Percentiles rank a stretch among this genome's conserved stretches.
Evolutionary conservation across 2,329 filamentous ascomycete species (phyloP).

Genomic region (Beauveria sp.): DNA sequence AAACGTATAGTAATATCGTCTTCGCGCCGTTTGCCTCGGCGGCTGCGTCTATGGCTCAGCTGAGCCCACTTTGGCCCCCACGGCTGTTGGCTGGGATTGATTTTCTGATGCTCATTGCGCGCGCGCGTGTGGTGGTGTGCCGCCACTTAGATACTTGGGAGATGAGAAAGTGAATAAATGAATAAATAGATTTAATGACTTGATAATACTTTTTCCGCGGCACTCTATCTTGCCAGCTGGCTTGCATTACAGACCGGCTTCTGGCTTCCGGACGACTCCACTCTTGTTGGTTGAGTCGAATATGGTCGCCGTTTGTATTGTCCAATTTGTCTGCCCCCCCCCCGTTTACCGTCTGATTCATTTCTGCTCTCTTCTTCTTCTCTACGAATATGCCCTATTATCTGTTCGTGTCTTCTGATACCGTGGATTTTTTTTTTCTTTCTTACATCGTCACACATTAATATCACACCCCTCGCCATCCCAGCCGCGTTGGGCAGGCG

Average conservation of each 20-base stretch:
- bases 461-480: neutral
- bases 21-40: neutral
- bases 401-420: neutral
- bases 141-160: too few species aligned
- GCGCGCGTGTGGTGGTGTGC: neutral
- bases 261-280: neutral
- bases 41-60: neutral
- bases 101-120: too few species aligned
- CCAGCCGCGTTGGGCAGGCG: neutral
- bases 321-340: neutral
- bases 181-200: neutral
- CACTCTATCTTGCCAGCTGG: conserved; percentile 2
- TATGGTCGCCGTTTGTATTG: neutral
- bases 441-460: neutral
- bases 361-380: neutral
- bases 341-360: neutral
- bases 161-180: neutral
- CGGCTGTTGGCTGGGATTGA: neutral
- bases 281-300: conserved; percentile 6
- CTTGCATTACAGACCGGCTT: neutral
- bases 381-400: neutral
- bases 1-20: neutral
- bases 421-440: neutral
- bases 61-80: neutral
- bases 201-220: neutral